phyloP scores from a whole-genome alignment of 2,329 filamentous ascomycete genomes.

The Arachnomyces sp. region DNA sequence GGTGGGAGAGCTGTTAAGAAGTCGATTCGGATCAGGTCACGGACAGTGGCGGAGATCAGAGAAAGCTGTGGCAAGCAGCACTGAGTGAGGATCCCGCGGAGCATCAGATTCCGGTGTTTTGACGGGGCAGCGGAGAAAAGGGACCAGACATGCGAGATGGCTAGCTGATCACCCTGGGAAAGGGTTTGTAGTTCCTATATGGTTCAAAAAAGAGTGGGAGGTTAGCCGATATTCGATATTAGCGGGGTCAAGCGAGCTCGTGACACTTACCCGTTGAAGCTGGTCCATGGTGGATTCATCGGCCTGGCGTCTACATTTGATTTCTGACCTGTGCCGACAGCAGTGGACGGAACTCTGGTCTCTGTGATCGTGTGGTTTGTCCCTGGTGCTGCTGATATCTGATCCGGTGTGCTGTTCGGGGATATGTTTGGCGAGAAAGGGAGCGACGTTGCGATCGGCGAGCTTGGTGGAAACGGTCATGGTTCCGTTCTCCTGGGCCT shows the following conservation, averaged over 20 bases:
- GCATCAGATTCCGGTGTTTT: conserved; percentile 91
- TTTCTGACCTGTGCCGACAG: conserved; percentile 88
- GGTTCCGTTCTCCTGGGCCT: conserved; percentile 24
- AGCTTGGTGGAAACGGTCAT: conserved; percentile 46
- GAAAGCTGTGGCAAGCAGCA: conserved; percentile 97
- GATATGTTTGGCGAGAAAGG: conserved; percentile 81
- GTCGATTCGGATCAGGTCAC: conserved; percentile 95
- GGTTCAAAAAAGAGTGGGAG: neutral
- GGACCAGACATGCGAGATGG: conserved; percentile 95
- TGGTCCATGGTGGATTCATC: conserved; percentile 96
- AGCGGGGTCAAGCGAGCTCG: conserved; percentile 1
- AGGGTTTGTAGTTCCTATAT: conserved; percentile 74
- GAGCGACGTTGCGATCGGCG: conserved; percentile 66
- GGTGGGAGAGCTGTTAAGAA: conserved; percentile 82
- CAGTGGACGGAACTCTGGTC: conserved; percentile 83
- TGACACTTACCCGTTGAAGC: conserved; percentile 66
- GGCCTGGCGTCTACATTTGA: conserved; percentile 85
- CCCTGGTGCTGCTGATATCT: conserved; percentile 5
- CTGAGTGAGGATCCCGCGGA: conserved; percentile 90
- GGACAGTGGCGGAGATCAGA: conserved; percentile 80
- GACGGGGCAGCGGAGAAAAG: conserved; percentile 91
- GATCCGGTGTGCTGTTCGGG: conserved; percentile 67
- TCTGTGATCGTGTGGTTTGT: conserved; percentile 12
- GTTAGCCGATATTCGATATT: conserved; percentile 1
- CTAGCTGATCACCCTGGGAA: conserved; percentile 79